Evolutionary conservation across 441 rosid species (phyloP).

Genomic region (Eruca vesicaria): DNA sequence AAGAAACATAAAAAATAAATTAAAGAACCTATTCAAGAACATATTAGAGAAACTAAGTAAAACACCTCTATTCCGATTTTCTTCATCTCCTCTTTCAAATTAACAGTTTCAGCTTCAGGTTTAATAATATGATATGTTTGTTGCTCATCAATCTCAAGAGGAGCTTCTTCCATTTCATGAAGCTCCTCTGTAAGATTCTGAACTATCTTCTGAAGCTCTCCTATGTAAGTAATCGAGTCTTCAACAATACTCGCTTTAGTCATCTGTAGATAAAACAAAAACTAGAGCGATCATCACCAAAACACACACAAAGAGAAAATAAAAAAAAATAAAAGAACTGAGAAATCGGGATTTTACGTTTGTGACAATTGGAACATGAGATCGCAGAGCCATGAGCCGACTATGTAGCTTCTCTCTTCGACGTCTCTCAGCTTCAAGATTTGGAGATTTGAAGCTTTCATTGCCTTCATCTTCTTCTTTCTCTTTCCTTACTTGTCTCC

Average conservation of each 20-base stretch:
- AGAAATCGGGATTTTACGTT: constrained; percentile 46
- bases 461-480: constrained; percentile 32
- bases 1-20: not conserved
- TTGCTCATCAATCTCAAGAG: constrained; percentile 21
- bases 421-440: constrained; percentile 76
- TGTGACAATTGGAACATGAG: constrained; percentile 79
- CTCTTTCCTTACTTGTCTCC: constrained; percentile 34
- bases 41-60: not conserved
- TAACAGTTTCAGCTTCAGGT: constrained; percentile 22
- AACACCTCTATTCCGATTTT: constrained; percentile 52
- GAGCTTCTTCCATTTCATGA: constrained; percentile 48
- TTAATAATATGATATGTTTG: constrained; percentile 3
- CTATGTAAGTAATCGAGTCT: constrained; percentile 76
- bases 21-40: no score
- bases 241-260: constrained; percentile 75
- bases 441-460: constrained; percentile 56
- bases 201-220: constrained; percentile 53
- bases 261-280: constrained; percentile 49
- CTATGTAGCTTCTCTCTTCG: constrained; percentile 73
- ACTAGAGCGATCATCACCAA: not conserved
- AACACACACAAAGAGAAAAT: not conserved
- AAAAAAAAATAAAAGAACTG: not conserved
- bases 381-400: constrained; percentile 67
- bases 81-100: constrained; percentile 46
- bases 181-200: constrained; percentile 51